Evolutionary conservation across 2,329 filamentous ascomycete species (phyloP).

Genomic region (Colletotrichum godetiae): DNA sequence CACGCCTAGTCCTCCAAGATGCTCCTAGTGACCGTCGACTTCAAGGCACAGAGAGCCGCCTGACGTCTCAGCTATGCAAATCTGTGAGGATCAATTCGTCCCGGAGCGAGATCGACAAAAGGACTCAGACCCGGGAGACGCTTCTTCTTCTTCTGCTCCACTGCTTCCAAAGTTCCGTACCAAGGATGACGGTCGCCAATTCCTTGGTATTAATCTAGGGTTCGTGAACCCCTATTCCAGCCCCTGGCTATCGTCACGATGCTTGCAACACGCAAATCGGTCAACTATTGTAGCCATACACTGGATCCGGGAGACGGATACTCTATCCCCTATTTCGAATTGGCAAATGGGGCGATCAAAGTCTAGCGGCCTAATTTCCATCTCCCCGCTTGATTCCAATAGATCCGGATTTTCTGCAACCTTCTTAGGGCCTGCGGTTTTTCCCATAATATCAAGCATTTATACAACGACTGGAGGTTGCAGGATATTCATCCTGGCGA

Average conservation of each 20-base stretch:
- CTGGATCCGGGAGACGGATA: no score
- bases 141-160: constrained; percentile 20
- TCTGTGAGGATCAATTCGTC: not conserved
- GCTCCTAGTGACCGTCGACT: constrained; percentile 17
- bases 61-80: constrained; percentile 3
- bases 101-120: constrained; percentile 31
- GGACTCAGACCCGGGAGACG: constrained; percentile 13
- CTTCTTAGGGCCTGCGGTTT: not conserved
- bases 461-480: not conserved
- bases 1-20: constrained; percentile 24
- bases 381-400: constrained; percentile 11
- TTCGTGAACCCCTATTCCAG: constrained; percentile 29
- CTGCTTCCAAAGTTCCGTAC: constrained; percentile 34
- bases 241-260: constrained; percentile 17
- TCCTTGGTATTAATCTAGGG: constrained; percentile 19
- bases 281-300: not conserved
- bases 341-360: constrained; percentile 3
- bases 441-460: not conserved
- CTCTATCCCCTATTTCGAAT: constrained; percentile 20
- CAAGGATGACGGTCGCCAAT: not conserved
- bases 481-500: not conserved
- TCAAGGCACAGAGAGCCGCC: constrained; percentile 10
- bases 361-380: constrained; percentile 22
- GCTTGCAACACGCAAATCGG: not conserved
- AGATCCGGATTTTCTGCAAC: constrained; percentile 2